phyloP scores from a whole-genome alignment of 2,329 filamentous ascomycete genomes.

The Cephalotrichum gorgonifer region DNA sequence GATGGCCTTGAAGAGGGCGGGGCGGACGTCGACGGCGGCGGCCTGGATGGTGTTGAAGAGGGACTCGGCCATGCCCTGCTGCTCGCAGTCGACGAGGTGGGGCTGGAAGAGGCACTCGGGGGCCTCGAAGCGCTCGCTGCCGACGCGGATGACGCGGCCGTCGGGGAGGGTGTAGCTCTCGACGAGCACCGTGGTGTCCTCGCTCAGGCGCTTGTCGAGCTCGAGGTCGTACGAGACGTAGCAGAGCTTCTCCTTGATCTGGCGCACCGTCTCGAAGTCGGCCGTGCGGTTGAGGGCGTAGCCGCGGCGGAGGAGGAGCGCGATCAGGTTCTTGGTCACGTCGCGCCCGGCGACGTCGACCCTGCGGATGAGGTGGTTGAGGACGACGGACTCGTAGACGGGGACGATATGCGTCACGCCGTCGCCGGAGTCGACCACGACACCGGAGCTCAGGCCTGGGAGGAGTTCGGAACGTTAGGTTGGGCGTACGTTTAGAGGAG shows the following conservation, averaged over 20 bases:
- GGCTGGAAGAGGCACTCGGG: conserved; percentile 98
- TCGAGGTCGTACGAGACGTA: conserved; percentile 98
- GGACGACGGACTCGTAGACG: conserved; percentile 94
- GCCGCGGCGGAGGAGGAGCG: conserved; percentile 81
- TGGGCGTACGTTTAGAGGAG: neutral
- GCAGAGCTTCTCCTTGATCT: conserved; percentile 99
- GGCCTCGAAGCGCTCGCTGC: conserved; percentile 94
- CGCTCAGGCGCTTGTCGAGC: conserved; percentile 87
- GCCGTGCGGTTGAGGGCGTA: conserved; percentile 97
- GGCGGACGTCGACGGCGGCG: conserved; percentile 89
- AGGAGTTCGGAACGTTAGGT: neutral
- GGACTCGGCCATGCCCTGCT: conserved; percentile 92
- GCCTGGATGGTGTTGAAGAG: conserved; percentile 98
- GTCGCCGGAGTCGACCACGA: conserved; percentile 97
- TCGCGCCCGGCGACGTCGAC: conserved; percentile 94
- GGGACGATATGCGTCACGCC: conserved; percentile 98
- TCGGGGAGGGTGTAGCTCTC: conserved; percentile 97
- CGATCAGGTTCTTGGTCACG: conserved; percentile 96
- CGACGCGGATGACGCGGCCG: conserved; percentile 89
- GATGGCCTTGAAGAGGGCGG: conserved; percentile 92
- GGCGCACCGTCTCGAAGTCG: conserved; percentile 96
- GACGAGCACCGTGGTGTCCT: conserved; percentile 94
- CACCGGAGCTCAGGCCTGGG: conserved; percentile 73
- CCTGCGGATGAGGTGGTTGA: conserved; percentile 90
- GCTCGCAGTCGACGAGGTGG: conserved; percentile 93